These are phyloP conservation scores for Malus asiatica DNA, from an alignment of 306 rosid genomes.

Conservation along the genomic window DNA sequence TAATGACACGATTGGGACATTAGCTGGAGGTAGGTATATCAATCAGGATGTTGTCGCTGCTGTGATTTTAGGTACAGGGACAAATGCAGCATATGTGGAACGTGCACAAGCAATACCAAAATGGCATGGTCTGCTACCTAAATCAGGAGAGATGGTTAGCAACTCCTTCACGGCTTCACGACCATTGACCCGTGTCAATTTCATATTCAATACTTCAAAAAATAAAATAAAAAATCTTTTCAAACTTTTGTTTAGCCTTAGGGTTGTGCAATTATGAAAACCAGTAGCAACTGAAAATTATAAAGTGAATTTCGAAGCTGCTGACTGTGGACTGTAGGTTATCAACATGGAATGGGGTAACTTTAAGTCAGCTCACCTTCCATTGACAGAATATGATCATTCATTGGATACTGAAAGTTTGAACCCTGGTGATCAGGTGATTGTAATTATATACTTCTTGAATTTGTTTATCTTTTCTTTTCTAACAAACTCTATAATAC, in stretches of 20 bases:
- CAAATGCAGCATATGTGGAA: constrained; percentile 96
- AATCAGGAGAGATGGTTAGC: constrained; percentile 90
- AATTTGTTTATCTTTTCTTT: neutral
- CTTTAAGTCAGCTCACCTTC: constrained; percentile 74
- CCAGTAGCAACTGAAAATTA: neutral
- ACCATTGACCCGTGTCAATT: neutral
- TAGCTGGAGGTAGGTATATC: constrained; percentile 78
- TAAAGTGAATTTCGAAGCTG: neutral
- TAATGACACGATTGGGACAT: constrained; percentile 91
- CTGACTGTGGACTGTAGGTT: constrained; percentile 38
- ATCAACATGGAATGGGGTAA: constrained; percentile 99
- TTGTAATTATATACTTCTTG: neutral
- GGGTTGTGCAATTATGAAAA: neutral
- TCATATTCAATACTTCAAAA: neutral
- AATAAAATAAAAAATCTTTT: too few relatives aligned
- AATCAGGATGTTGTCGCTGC: constrained; percentile 73
- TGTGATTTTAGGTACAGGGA: constrained; percentile 93
- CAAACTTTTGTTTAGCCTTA: neutral
- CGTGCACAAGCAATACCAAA: constrained; percentile 81
- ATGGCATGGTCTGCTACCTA: constrained; percentile 78
- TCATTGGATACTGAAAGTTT: constrained; percentile 66
- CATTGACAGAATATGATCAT: constrained; percentile 73
- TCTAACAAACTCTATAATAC: neutral
- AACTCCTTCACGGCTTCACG: neutral
- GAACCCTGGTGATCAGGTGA: constrained; percentile 97